Evolutionary conservation across 352 stramenopile genomes (phyloP).

Genomic region (Globisporangium lucens): DNA sequence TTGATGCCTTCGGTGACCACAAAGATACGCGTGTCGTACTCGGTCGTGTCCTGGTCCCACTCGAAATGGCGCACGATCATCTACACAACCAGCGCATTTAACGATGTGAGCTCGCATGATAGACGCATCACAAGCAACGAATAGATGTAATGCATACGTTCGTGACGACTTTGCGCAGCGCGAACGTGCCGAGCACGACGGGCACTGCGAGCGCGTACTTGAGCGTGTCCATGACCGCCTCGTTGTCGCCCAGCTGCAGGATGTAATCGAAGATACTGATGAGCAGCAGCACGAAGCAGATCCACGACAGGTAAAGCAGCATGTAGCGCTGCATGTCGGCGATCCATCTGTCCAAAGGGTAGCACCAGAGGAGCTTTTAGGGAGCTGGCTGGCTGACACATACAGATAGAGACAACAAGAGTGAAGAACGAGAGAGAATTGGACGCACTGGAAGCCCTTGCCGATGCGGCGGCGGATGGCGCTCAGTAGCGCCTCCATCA

Average conservation of each 20-base stretch:
- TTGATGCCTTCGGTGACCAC: constrained; percentile 77
- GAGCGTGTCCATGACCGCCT: constrained; percentile 48
- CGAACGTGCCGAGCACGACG: constrained; percentile 69
- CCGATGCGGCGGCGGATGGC: constrained; percentile 48
- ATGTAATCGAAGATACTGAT: constrained; percentile 51
- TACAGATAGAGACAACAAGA: neutral
- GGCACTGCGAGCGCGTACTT: constrained; percentile 59
- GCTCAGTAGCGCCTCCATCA: constrained; percentile 49
- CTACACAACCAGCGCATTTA: constrained; percentile 25
- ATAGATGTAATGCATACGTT: constrained; percentile 41
- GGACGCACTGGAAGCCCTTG: constrained; percentile 54
- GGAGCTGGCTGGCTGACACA: neutral
- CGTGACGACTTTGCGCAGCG: constrained; percentile 69
- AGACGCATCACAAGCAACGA: no score
- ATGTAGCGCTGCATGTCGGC: constrained; percentile 77
- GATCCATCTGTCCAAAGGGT: constrained; percentile 46
- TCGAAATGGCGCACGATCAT: constrained; percentile 70
- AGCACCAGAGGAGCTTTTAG: neutral
- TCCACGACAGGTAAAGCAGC: constrained; percentile 74
- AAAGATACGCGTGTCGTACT: constrained; percentile 78
- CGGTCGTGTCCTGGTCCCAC: constrained; percentile 62
- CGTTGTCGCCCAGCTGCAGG: constrained; percentile 47
- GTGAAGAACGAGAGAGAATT: neutral
- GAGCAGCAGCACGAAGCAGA: constrained; percentile 46
- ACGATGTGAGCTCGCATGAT: neutral